Base-by-base conservation (phyloP, 345 rosid species). In the Noccaea caerulescens region DNA sequence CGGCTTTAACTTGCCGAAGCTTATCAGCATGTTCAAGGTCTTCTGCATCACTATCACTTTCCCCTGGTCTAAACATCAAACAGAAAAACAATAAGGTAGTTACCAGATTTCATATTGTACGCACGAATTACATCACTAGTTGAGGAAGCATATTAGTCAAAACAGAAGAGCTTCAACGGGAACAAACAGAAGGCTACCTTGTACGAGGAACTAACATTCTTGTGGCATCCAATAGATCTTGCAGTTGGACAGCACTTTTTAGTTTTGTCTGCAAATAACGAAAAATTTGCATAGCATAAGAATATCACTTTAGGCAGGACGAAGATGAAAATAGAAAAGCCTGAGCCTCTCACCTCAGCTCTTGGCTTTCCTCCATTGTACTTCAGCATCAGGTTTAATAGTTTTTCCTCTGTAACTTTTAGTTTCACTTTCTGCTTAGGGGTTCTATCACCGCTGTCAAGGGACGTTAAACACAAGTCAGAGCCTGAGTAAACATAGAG, bases 351-450 rank as follows among this genome's bases (percentile, higher is more conserved):
- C 66, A 94, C 99, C 90, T 95, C 99, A 41, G 85, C 78, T 81
- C 97, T 84, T 45, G 98, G 94, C 41, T 87, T 89, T 42, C 99
- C 96, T 49, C 99, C 99, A 73, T 95, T 92, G 81, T 95, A 95
- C 79, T 95, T 95, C 65, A 88, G 80, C 98, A 95, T 92, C 82
- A 95, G 87, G 73, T 88, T 95, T 69, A 95, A 78, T 62, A 95
- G 86, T 53, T 88, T 95, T 78, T 95, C 98, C 83, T 95, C 99
- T 3, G 99, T 92, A 63, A 95, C 97, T 81, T 85, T 95, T 81
- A 95, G 80, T 83, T 95, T 95, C 58, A 95, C 99, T 85, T 95
- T 95, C 82, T 95, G 99, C 83, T 95, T 95, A 71, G 99, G 96
- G 77, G 99, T 95, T 85, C 99, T 84, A 78, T 95, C 99, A 76